phyloP scores from a whole-genome alignment of 768 basidiomycete species.

The Podaxis sp. region DNA sequence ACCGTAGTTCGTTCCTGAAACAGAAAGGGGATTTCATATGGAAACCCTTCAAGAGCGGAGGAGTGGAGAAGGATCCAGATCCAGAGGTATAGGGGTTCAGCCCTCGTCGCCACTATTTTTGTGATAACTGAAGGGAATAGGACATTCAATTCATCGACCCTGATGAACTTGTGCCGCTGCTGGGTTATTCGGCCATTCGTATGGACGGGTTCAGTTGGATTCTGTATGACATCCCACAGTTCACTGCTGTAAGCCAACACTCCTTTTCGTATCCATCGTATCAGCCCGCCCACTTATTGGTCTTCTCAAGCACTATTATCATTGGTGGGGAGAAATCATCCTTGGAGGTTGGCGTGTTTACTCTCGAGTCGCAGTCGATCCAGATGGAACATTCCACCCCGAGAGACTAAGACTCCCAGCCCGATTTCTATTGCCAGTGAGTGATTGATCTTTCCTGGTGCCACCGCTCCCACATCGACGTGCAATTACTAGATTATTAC shows the following conservation, averaged over 20 bases:
- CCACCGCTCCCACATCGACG: conserved; percentile 1
- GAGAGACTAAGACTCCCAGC: conserved; percentile 20
- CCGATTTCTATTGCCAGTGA: conserved; percentile 27
- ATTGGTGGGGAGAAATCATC: conserved; percentile 45
- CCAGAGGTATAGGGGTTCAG: conserved; percentile 22
- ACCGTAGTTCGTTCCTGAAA: conserved; percentile 36
- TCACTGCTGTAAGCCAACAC: conserved; percentile 17
- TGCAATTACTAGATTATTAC: conserved; percentile 16
- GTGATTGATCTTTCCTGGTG: not conserved
- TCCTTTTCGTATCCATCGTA: not conserved
- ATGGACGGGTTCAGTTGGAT: conserved; percentile 23
- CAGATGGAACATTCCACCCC: conserved; percentile 10
- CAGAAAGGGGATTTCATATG: conserved; percentile 35
- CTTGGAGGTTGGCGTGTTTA: conserved; percentile 39
- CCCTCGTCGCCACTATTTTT: not conserved
- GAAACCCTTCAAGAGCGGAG: conserved; percentile 15
- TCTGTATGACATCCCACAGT: conserved; percentile 25
- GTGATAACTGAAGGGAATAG: conserved; percentile 9
- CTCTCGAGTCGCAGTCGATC: conserved; percentile 20
- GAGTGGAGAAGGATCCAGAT: conserved; percentile 23
- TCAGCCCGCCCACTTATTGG: not conserved
- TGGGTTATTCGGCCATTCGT: conserved; percentile 19
- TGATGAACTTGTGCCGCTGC: conserved; percentile 14
- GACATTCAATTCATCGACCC: conserved; percentile 23
- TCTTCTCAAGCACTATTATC: conserved; percentile 35